Base-by-base conservation (phyloP, 2,329 filamentous ascomycete genomes). In the Alternaria angustiovoidea region DNA sequence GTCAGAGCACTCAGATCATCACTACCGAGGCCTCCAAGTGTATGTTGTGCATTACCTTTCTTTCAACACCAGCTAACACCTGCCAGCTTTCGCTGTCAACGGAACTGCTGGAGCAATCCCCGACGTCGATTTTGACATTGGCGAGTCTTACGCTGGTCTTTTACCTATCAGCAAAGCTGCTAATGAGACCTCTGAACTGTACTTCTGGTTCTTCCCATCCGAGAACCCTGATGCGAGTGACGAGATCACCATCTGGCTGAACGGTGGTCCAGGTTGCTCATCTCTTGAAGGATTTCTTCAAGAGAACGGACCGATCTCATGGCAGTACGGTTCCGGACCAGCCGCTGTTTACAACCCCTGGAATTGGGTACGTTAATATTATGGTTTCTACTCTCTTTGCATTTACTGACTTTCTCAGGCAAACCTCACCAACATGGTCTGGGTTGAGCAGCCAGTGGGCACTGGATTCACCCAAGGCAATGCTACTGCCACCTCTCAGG, bases 341-440 rank as follows among this genome's bases (percentile, higher is more conserved):
- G 61, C 69, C 16, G 77, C 81, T 1, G 76, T 82, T 0, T 74
- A 78, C 58, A 83, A 83, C 59, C 77, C 79, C 0, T 83, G 75
- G 73, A 75, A 77, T 32, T 83, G 80, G 80, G 73, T 26, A 26
- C 24, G 24, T 26, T 26, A 26, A 26, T 26, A 26, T 26, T 26
- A 26, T 26, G 24, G 24, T 26, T 26, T 26, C 24, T 26, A 26
- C 24, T 7, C 24, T 26, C 24, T 26, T 26, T 26, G 7, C 24
- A 26, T 26, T 26, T 26, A 26, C 24, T 26, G 24, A 26, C 24
- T 26, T 26, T 26, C 24, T 7, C 24, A 26, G 24, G 24, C 87
- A 61, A 57, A 62, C 30, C 44, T 94, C 36, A 91, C 91, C 54
- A 93, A 94, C 75, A 86, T 94, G 70, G 81, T 95, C 47, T 95